Conservation (phyloP, 345 rosid genomes). For the Hibiscus tridactylites region DNA sequence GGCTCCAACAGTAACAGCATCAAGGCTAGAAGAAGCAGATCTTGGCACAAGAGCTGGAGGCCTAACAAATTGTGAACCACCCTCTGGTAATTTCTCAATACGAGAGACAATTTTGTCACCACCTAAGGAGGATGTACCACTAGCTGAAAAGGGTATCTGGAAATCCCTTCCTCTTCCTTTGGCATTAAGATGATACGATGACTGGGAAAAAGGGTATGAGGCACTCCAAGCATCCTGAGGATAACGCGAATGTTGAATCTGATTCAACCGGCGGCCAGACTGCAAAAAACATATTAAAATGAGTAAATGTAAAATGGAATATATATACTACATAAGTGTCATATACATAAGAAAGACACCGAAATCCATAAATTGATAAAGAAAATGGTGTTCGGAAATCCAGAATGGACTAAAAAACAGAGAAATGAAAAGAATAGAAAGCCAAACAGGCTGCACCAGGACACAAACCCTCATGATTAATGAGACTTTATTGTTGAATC, state of each 20-base stretch:
- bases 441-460: background rate
- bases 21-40: slow-evolving; percentile 36
- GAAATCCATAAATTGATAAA: background rate
- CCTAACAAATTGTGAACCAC: slow-evolving; percentile 33
- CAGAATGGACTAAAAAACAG: background rate
- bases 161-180: slow-evolving; percentile 44
- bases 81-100: slow-evolving; percentile 36
- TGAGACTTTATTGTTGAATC: background rate
- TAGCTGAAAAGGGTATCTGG: slow-evolving; percentile 33
- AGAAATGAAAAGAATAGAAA: background rate
- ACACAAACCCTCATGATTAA: background rate
- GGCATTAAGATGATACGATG: slow-evolving; percentile 30
- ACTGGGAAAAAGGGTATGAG: slow-evolving; percentile 29
- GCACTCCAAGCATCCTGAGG: slow-evolving; percentile 45
- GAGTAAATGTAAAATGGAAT: background rate
- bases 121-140: slow-evolving; percentile 32
- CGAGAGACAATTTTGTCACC: slow-evolving; percentile 33
- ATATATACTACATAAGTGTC: background rate
- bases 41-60: slow-evolving; percentile 31
- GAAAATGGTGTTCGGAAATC: background rate
- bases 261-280: slow-evolving; percentile 35
- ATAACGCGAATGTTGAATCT: slow-evolving; percentile 21
- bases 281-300: slow-evolving; percentile 25
- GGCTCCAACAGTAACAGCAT: slow-evolving; percentile 27
- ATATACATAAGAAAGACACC: background rate